A percentile compares a stretch with the other conserved stretches of the same genome.
phyloP scores from a whole-genome alignment of 108 stramenopile species.

The Fistulifera pelliculosa region DNA sequence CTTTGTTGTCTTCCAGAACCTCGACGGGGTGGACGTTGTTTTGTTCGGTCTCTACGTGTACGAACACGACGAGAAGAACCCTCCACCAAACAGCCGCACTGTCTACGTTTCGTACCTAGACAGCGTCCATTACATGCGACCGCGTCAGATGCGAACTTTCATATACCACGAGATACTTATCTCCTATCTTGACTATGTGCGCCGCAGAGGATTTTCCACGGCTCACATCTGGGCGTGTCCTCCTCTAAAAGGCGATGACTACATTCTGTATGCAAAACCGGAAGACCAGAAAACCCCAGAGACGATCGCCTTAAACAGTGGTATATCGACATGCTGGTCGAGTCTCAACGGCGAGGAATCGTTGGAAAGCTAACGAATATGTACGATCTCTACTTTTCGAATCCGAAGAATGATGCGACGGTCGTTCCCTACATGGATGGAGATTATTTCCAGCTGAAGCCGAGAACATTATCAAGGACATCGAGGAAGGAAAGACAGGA shows the following conservation, averaged over 20 bases:
- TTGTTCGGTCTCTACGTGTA: slow-evolving; percentile 90
- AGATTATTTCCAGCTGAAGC: slow-evolving; percentile 96
- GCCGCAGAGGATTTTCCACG: slow-evolving; percentile 79
- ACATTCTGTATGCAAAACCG: slow-evolving; percentile 97
- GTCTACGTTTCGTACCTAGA: slow-evolving; percentile 90
- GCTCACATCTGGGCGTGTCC: slow-evolving; percentile 99
- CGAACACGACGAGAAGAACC: slow-evolving; percentile 84
- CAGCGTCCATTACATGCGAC: slow-evolving; percentile 91
- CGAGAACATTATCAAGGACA: slow-evolving; percentile 95
- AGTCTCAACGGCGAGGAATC: slow-evolving; percentile 80
- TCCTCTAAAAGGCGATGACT: slow-evolving; percentile 96
- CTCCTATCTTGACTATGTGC: slow-evolving; percentile 89
- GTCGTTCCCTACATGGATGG: slow-evolving; percentile 97
- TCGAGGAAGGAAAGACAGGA: slow-evolving; percentile 74
- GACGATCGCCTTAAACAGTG: slow-evolving; percentile 89
- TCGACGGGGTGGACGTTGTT: slow-evolving; percentile 92
- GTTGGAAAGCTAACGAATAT: slow-evolving; percentile 87
- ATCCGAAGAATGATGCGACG: slow-evolving; percentile 71
- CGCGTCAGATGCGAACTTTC: slow-evolving; percentile 82
- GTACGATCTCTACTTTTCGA: slow-evolving; percentile 90
- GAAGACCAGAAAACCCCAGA: slow-evolving; percentile 93
- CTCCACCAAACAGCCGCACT: slow-evolving; percentile 72
- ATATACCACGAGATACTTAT: slow-evolving; percentile 93
- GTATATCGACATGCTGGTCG: slow-evolving; percentile 96
- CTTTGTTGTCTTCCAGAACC: slow-evolving; percentile 86